phyloP scores from a whole-genome alignment of 345 rosid species.

The Nephelium lappaceum region DNA sequence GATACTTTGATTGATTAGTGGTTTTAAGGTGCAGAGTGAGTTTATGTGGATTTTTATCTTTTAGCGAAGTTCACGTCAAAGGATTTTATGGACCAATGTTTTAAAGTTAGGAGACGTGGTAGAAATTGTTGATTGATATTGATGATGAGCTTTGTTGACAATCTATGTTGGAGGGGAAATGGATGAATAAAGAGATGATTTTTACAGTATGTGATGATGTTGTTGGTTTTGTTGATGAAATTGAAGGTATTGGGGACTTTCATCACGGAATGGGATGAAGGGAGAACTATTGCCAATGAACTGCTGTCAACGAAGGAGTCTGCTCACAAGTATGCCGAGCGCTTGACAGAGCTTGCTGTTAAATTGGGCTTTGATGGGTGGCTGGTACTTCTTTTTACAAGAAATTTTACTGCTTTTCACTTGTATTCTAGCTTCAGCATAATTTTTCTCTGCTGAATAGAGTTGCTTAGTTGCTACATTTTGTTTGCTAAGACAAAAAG shows the following conservation, averaged over 20 bases:
- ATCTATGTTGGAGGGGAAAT: not conserved
- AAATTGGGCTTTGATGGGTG: constrained; percentile 85
- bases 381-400: constrained; percentile 55
- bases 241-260: constrained; percentile 81
- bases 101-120: too few species aligned
- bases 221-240: constrained; percentile 29
- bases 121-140: too few species aligned
- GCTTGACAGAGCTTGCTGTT: constrained; percentile 69
- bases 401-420: not conserved
- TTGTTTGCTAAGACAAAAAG: not conserved
- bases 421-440: not conserved
- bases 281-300: constrained; percentile 54
- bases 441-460: not conserved
- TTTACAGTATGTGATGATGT: not conserved
- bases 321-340: constrained; percentile 66
- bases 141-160: not conserved
- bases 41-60: too few species aligned
- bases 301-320: constrained; percentile 72
- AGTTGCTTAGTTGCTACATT: not conserved
- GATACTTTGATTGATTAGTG: not conserved
- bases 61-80: too few species aligned
- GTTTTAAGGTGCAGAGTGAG: too few species aligned
- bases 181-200: not conserved
- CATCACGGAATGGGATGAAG: constrained; percentile 84
- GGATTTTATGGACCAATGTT: too few species aligned